Base-by-base conservation (phyloP, 2,329 filamentous ascomycete species). In the Pseudogymnoascus sp. region DNA sequence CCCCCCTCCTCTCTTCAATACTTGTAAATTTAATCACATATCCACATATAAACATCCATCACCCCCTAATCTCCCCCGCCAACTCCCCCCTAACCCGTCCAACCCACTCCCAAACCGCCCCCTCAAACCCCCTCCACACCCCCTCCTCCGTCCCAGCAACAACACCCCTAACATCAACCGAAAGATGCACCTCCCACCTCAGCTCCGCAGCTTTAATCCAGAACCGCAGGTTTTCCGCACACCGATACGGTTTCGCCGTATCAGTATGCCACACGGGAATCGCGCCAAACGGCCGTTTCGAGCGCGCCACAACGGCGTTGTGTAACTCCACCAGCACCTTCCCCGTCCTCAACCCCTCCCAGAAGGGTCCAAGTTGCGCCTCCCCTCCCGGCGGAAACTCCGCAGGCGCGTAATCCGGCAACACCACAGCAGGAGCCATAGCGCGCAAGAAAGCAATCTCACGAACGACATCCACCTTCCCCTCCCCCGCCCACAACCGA, bases 161-260 rank as follows among this genome's bases (percentile, higher is more conserved):
- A 3, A 97, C 83, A 29, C 88, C 91, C 76, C 96, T 87, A 21
- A 93, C 91, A 71, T 97, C 91, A 62, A 96, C 82, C 67, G 88
- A 85, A 61, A 97, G 80, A 69, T 89, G 83, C 40, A 93, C 84
- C 76, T 97, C 95, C 87, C 93, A 99, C 63, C 95, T 86, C 64
- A 97, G 81, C 77, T 99, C 93, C 6, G 93, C 92, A 1, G 93
- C 95, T 78, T 99, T 99, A 76, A 90, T 84, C 93, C 95, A 99
- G 79, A 89, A 99, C 42, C 92, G 86, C 66, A 99, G 81, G 74
- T 99, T 99, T 70, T 99, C 95, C 2, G 93, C 91, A 67, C 88
- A 88, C 60, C 95, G 88, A 75, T 99, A 99, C 0, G 95, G 95
- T 77, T 97, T 97, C 65, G 86, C 87, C 8, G 95, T 93, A 75